phyloP scores from a whole-genome alignment of 345 rosid species.

The Corymbia maculata region DNA sequence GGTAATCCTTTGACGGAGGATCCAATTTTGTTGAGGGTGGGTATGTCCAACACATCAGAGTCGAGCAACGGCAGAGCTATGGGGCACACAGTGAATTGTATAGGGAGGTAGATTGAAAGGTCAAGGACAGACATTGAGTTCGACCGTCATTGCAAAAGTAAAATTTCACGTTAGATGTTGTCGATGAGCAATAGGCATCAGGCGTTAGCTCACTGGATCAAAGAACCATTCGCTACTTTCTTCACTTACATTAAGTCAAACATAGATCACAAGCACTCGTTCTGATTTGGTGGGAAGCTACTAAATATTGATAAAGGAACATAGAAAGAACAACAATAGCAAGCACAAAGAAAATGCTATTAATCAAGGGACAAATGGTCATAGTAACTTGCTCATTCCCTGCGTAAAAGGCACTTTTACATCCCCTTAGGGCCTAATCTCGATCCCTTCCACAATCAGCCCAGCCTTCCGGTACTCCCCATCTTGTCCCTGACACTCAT shows the following conservation, averaged over 20 bases:
- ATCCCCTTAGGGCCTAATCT: background rate
- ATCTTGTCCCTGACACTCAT: conserved; percentile 5
- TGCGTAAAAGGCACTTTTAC: background rate
- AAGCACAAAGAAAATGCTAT: background rate
- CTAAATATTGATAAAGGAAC: background rate
- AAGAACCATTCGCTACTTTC: background rate
- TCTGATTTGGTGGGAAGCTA: background rate
- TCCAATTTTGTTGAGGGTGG: conserved; percentile 5
- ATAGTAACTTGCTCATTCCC: too few species aligned
- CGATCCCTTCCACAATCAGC: background rate
- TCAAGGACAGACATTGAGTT: background rate
- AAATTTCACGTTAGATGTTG: too few species aligned
- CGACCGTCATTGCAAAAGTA: background rate
- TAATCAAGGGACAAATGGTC: too few species aligned
- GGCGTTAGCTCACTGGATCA: background rate
- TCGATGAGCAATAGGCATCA: background rate
- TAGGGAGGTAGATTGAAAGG: background rate
- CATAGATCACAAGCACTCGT: background rate
- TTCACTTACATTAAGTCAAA: background rate
- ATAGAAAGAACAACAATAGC: background rate
- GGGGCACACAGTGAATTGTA: background rate
- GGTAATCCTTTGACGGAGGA: background rate
- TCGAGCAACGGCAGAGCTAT: background rate
- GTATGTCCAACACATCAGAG: conserved; percentile 7
- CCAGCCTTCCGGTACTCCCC: conserved; percentile 7